Base-by-base conservation (phyloP, 331 rosid species). In the Quercus lobata region DNA sequence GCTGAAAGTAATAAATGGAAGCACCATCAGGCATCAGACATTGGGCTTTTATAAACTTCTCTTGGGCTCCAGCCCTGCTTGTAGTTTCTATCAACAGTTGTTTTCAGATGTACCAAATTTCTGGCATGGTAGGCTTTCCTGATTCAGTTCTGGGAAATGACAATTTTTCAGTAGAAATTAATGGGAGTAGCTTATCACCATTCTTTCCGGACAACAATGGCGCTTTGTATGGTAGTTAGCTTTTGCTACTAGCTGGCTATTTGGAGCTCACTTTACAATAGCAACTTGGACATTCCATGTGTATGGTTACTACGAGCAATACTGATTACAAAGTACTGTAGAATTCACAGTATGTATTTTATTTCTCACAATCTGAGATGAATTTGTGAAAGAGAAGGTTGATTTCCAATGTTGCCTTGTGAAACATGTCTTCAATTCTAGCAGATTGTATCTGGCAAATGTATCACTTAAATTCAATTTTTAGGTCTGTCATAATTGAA, bases 41-140 rank as follows among this genome's bases (percentile, higher is more conserved):
- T 77, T 88, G 91, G 89, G 88, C 88, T 49, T 88, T 89, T 73
- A 83, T 88, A 58, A 88, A 88, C 78, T 85, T 88, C 88, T 85
- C 91, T 65, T 57, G 89, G 65, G 83, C 78, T 83, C 65, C 88
- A 81, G 75, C 30, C 69, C 81, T 52, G 91, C 83, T 63, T 85
- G 75, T 32, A 84, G 84, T 29, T 88, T 88, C 77, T 88, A 89
- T 71, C 90, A 82, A 77, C 83, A 87, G 63, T 82, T 87, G 73
- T 79, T 80, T 79, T 82, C 90, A 81, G 77, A 87, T 82, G 90
- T 87, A 88, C 29, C 83, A 82, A 84, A 82, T 87, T 72, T 79
- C 86, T 73, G 90, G 86, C 85, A 79, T 84, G 88, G 90, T 87
- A 87, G 63, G 19, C 53, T 73, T 74, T 80, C 63, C 53, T 72